phyloP scores from a whole-genome alignment of 345 rosid species.

The Eucalyptus tenuipes region DNA sequence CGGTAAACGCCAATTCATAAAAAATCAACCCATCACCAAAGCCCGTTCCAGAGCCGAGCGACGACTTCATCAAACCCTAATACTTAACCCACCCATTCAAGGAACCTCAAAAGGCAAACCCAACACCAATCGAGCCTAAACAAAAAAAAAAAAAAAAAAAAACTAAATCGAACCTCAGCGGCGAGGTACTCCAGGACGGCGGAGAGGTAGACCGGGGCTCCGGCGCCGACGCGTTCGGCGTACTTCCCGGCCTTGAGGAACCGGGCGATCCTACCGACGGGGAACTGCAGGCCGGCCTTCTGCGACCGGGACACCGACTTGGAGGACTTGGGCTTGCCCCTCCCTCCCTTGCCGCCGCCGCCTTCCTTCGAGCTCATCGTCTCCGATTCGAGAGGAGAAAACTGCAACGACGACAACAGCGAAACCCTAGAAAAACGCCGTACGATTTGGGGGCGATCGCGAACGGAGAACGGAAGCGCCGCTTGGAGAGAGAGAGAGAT shows the following conservation, averaged over 20 bases:
- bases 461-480: background rate
- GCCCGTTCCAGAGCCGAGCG: background rate
- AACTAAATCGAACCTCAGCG: constrained; percentile 36
- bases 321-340: constrained; percentile 58
- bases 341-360: constrained; percentile 40
- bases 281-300: constrained; percentile 81
- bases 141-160: background rate
- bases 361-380: constrained; percentile 48
- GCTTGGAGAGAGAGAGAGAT: background rate
- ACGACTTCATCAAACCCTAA: background rate
- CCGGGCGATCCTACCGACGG: constrained; percentile 68
- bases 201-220: constrained; percentile 75
- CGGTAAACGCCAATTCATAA: background rate
- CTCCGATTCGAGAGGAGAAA: background rate
- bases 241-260: constrained; percentile 73
- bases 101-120: background rate
- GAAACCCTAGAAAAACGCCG: background rate
- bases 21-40: background rate
- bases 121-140: background rate
- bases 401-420: background rate
- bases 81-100: background rate
- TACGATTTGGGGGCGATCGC: background rate
- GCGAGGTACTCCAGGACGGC: constrained; percentile 79
- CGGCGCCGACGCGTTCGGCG: constrained; percentile 77
- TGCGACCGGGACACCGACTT: constrained; percentile 58